phyloP scores from a whole-genome alignment of 1,284 basidiomycete genomes.

The Xerocomus minutiporus region DNA sequence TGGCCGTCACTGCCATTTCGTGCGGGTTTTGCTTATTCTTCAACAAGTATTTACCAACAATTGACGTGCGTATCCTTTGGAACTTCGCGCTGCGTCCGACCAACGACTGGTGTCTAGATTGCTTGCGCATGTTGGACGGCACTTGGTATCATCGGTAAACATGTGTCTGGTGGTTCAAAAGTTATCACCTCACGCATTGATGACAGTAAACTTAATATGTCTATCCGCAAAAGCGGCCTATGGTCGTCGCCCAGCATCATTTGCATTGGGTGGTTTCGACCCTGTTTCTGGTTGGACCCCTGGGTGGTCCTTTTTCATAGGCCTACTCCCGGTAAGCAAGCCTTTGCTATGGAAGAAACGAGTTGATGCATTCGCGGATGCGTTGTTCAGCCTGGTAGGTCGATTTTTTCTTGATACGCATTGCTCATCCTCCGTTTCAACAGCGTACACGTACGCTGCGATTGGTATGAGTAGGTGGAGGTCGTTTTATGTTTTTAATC shows the following conservation, averaged over 20 bases:
- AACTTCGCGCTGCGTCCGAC: not conserved
- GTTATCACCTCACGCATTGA: conserved; percentile 2
- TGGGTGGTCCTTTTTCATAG: conserved; percentile 58
- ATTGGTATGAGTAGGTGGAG: conserved; percentile 48
- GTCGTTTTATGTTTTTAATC: not conserved
- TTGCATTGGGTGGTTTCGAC: conserved; percentile 47
- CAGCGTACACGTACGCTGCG: conserved; percentile 48
- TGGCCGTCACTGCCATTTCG: conserved; percentile 42
- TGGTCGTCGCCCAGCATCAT: conserved; percentile 45
- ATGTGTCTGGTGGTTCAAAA: not conserved
- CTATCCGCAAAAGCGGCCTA: conserved; percentile 46
- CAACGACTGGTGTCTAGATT: conserved; percentile 31
- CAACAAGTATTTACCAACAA: conserved; percentile 42
- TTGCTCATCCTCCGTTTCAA: conserved; percentile 1
- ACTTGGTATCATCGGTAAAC: conserved; percentile 45
- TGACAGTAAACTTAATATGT: conserved; percentile 43
- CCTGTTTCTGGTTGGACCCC: conserved; percentile 52
- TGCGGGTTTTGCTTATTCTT: conserved; percentile 46
- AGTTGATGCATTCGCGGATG: not conserved
- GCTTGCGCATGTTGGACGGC: conserved; percentile 51
- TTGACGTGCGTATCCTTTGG: conserved; percentile 40
- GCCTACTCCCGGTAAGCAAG: conserved; percentile 45
- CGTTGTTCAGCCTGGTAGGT: conserved; percentile 35
- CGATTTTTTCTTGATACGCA: not conserved
- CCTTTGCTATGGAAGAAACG: not conserved